phyloP scores from a whole-genome alignment of 148 eudicot species.

The Selenicereus undatus region DNA sequence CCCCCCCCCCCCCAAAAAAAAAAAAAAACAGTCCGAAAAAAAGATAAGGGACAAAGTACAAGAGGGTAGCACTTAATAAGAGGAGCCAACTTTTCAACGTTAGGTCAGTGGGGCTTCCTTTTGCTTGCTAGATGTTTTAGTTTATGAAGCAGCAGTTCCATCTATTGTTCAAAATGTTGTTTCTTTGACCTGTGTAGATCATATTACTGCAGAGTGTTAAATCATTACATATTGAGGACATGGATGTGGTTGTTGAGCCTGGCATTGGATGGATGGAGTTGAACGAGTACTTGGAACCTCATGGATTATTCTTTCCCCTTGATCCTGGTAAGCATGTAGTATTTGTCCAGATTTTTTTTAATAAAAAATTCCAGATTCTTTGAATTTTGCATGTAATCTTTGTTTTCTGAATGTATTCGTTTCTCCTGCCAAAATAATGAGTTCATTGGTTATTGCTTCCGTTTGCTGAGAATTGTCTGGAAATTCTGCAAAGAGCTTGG shows the following conservation, averaged over 20 bases:
- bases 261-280: slow-evolving; percentile 99
- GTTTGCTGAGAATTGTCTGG: neutral
- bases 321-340: slow-evolving; percentile 73
- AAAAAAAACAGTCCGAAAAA: neutral
- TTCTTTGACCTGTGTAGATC: neutral
- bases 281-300: slow-evolving; percentile 90
- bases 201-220: slow-evolving; percentile 54
- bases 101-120: neutral
- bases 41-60: neutral
- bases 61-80: neutral
- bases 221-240: slow-evolving; percentile 80
- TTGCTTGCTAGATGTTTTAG: neutral
- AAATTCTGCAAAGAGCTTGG: neutral
- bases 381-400: neutral
- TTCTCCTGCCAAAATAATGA: neutral
- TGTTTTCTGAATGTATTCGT: neutral
- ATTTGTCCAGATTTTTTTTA: neutral
- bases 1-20: neutral
- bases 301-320: slow-evolving; percentile 94
- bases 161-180: neutral
- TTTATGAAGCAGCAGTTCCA: neutral
- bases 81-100: neutral
- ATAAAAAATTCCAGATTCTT: neutral
- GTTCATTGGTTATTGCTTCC: neutral
- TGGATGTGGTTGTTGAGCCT: slow-evolving; percentile 99